Evolutionary conservation across 2,329 filamentous ascomycete genomes (phyloP).

Genomic region (Endothia cerciana): DNA sequence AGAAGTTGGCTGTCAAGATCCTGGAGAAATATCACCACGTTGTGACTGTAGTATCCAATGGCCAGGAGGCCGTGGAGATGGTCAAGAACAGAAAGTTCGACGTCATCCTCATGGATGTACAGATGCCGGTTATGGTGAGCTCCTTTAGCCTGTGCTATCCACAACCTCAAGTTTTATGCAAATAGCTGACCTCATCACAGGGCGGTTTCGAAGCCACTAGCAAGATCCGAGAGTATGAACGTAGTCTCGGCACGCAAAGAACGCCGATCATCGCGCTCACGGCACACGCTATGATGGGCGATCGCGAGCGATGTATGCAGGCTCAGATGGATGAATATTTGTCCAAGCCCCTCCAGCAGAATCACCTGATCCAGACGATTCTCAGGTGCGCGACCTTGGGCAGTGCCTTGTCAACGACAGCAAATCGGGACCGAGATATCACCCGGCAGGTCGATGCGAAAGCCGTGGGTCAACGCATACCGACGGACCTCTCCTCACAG

Average conservation of each 20-base stretch:
- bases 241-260: conserved; percentile 75
- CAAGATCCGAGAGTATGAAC: conserved; percentile 95
- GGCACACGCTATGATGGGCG: conserved; percentile 97
- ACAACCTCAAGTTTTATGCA: conserved; percentile 4
- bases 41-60: conserved; percentile 92
- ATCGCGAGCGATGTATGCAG: conserved; percentile 96
- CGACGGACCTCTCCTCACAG: conserved; percentile 38
- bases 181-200: conserved; percentile 51
- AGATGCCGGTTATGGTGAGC: conserved; percentile 98
- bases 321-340: conserved; percentile 99
- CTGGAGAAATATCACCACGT: conserved; percentile 94
- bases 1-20: conserved; percentile 94
- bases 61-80: conserved; percentile 89
- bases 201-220: conserved; percentile 96
- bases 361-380: conserved; percentile 96
- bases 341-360: conserved; percentile 94
- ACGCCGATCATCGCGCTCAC: conserved; percentile 97
- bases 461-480: conserved; percentile 43
- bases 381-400: conserved; percentile 94
- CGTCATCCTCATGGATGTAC: conserved; percentile 97
- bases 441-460: conserved; percentile 55
- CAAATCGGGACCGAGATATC: conserved; percentile 60
- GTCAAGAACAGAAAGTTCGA: conserved; percentile 92
- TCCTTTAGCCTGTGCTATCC: conserved; percentile 11
- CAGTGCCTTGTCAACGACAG: conserved; percentile 77